Conservation (phyloP, 177 flowering plant genomes). For the Telopea speciosissima region DNA sequence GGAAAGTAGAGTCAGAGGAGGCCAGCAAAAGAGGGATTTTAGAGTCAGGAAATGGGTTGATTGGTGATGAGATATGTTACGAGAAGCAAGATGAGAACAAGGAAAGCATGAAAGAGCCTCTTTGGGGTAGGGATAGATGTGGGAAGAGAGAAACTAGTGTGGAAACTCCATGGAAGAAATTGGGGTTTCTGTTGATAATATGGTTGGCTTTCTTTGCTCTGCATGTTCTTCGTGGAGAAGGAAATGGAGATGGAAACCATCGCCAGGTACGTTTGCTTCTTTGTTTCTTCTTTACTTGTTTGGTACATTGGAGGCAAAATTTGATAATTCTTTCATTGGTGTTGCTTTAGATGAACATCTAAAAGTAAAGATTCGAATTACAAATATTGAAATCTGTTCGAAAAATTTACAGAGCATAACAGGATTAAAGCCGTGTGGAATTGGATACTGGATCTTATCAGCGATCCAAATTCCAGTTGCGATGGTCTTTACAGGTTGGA, state of each 20-base stretch:
- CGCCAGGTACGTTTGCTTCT: slow-evolving; percentile 24
- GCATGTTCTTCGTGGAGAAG: slow-evolving; percentile 52
- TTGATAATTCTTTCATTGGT: too few relatives aligned
- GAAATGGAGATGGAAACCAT: slow-evolving; percentile 29
- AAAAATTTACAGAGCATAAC: slow-evolving; percentile 39
- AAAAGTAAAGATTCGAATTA: too few relatives aligned
- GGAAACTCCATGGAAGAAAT: slow-evolving; percentile 48
- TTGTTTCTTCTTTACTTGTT: background rate
- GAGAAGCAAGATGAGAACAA: slow-evolving; percentile 9
- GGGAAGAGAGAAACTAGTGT: background rate
- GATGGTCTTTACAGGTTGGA: slow-evolving; percentile 39
- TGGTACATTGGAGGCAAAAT: too few relatives aligned
- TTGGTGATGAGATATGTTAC: slow-evolving; percentile 8
- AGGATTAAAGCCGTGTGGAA: slow-evolving; percentile 45
- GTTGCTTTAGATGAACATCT: too few relatives aligned
- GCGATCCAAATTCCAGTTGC: slow-evolving; percentile 59
- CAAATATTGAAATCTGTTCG: too few relatives aligned
- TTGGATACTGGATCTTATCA: slow-evolving; percentile 50
- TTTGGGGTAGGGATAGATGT: slow-evolving; percentile 14
- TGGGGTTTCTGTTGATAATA: slow-evolving; percentile 41
- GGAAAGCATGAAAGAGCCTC: slow-evolving; percentile 24
- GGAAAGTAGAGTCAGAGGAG: slow-evolving; percentile 49
- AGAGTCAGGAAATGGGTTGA: slow-evolving; percentile 19
- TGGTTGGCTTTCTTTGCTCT: slow-evolving; percentile 54
- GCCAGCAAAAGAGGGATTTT: slow-evolving; percentile 13